Evolutionary conservation across 108 stramenopile species (phyloP), one percentile per base, ranked within the genome.

Genomic region (Cyclotella baltica): DNA sequence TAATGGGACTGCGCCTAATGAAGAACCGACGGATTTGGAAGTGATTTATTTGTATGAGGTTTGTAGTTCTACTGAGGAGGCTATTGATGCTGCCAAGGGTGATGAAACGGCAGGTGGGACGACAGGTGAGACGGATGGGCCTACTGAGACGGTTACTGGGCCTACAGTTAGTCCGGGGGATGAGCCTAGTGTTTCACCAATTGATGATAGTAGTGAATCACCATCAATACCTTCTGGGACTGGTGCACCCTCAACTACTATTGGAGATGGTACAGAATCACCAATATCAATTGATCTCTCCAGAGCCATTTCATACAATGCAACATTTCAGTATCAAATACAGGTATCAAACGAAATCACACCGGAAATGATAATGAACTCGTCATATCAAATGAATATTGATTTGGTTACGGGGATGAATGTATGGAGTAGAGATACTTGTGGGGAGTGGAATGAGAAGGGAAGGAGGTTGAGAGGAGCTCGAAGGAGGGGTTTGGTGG

Each of bases 11-110:
- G 35, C 30, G 13, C 16, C n/a, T 46, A 55, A 40, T 8, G 57
- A 67, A 48, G 40, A 43, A n/a, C 64, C 63, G 27, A 66, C 67
- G 31, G 67, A 68, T 23, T 67, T 69, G 27, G 52, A 70, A n/a
- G 58, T 46, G 29, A 59, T 81, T 11, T 75, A 81, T 65, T 48
- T 81, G 46, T 75, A 64, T 65, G 50, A 70, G 23, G 43, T 75
- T 36, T 81, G 80, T 52, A 23, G 19, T 33, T 66, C 63, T 1
- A 68, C 67, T 4, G 73, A 81, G 22, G 27, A 65, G 20, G 23
- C 16, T 22, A 25, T 65, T 25, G 50, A 68, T 5, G 48, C 23
- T 51, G 31, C 33, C 30, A 33, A 53, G 48, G 4, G 28, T n/a
- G 51, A 1, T 8, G 9, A n/a, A 29, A 31, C 18, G 5, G 50